Percentiles rank a stretch among this genome's conserved stretches.
Conservation (phyloP, 1,139 yeast genomes). For the Geotrichum australiense region DNA sequence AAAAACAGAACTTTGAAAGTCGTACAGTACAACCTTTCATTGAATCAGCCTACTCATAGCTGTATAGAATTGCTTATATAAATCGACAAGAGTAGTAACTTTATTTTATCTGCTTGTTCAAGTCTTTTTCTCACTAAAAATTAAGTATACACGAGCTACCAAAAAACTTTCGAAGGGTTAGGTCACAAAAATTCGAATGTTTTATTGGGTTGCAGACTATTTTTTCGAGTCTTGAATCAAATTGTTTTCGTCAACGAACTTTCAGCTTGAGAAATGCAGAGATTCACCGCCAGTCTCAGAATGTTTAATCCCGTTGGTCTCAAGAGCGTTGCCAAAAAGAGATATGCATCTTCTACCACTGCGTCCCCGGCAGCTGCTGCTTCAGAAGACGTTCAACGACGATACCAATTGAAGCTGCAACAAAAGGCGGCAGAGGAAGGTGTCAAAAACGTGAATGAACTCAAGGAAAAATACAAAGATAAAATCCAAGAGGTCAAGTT, state of each 20-base stretch:
- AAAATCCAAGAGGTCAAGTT: conserved; percentile 51
- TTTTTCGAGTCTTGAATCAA: too few species aligned
- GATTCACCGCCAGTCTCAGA: conserved; percentile 1
- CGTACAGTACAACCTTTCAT: too few species aligned
- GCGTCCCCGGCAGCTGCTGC: conserved; percentile 11
- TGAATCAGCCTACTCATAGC: too few species aligned
- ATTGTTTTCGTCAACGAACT: too few species aligned
- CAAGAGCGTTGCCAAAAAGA: conserved; percentile 1
- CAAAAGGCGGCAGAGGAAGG: conserved; percentile 43
- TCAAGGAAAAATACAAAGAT: conserved; percentile 47
- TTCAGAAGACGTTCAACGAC: conserved; percentile 18
- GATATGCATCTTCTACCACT: conserved; percentile 1
- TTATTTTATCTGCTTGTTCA: background rate
- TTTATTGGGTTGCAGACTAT: too few species aligned
- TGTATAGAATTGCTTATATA: too few species aligned
- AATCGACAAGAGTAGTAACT: too few species aligned
- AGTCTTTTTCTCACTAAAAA: too few species aligned
- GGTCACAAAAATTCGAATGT: too few species aligned
- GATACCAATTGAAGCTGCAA: conserved; percentile 41
- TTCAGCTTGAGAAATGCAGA: background rate
- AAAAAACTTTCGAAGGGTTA: too few species aligned
- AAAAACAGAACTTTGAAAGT: too few species aligned
- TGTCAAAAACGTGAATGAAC: conserved; percentile 48
- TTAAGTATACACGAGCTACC: too few species aligned
- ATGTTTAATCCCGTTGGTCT: conserved; percentile 5